phyloP scores from a whole-genome alignment of 2,329 filamentous ascomycete species.

The Cryoendolithus antarcticus region DNA sequence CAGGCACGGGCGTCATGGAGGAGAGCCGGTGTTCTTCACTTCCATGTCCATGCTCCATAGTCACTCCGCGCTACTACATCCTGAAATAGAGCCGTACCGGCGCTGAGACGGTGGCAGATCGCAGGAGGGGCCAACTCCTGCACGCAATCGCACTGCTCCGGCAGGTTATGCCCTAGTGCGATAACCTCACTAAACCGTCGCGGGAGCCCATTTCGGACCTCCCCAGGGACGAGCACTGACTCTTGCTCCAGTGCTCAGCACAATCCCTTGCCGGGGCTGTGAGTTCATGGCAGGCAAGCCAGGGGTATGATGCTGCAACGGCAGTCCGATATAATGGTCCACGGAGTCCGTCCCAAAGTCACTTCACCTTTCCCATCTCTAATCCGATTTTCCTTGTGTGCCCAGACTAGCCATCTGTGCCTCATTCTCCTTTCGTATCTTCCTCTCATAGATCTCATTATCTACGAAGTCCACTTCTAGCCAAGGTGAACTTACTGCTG shows the following conservation, averaged over 20 bases:
- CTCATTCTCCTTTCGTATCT: slow-evolving; percentile 12
- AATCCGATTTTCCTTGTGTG: slow-evolving; percentile 5
- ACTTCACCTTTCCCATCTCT: slow-evolving; percentile 1
- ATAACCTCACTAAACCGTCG: no score
- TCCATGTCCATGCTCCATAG: no score
- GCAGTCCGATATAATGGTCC: slow-evolving; percentile 6
- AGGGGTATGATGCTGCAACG: slow-evolving; percentile 2
- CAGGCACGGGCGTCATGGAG: no score
- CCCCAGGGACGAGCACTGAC: slow-evolving; percentile 4
- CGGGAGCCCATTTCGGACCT: no score
- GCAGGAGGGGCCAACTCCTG: slow-evolving; percentile 1
- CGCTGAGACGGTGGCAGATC: no score
- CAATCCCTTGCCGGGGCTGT: slow-evolving; percentile 3
- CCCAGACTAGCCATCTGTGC: slow-evolving; percentile 24
- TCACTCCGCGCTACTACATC: no score
- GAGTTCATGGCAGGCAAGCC: no score
- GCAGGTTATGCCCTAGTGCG: no score
- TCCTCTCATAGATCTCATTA: slow-evolving; percentile 4
- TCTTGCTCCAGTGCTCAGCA: slow-evolving; percentile 6
- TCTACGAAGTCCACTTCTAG: slow-evolving; percentile 4
- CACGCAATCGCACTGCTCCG: slow-evolving; percentile 7
- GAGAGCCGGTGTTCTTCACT: no score
- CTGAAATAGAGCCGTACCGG: no score
- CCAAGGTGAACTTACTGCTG: slow-evolving; percentile 4
- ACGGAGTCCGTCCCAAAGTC: slow-evolving; percentile 1